Conservation (phyloP, 352 stramenopile species). For the Phytophthora boehmeriae region DNA sequence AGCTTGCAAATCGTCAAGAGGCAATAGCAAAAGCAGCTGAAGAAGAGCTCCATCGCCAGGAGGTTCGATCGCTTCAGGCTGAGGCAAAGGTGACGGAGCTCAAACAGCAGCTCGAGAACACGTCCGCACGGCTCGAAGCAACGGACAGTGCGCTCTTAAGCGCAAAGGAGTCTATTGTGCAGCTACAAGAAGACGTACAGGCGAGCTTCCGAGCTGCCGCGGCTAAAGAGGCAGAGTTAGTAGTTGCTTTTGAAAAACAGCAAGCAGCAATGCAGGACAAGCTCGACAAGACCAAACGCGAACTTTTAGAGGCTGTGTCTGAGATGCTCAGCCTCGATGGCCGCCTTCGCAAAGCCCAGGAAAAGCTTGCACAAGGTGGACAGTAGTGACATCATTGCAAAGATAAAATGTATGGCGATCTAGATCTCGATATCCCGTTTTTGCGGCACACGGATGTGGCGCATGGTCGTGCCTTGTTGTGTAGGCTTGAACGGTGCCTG, state of each 20-base stretch:
- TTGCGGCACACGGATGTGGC: conserved; percentile 90
- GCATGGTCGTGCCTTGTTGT: conserved; percentile 89
- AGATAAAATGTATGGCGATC: not conserved
- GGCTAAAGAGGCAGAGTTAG: conserved; percentile 52
- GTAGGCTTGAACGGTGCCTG: conserved; percentile 93
- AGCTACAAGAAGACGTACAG: conserved; percentile 31
- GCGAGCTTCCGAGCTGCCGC: conserved; percentile 14
- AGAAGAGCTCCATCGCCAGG: conserved; percentile 24
- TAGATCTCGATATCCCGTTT: conserved; percentile 94
- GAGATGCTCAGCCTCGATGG: conserved; percentile 69
- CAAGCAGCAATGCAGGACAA: conserved; percentile 52
- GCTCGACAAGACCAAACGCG: conserved; percentile 78
- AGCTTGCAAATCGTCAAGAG: conserved; percentile 56
- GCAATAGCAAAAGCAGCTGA: conserved; percentile 36
- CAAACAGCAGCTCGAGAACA: conserved; percentile 54
- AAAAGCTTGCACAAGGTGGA: conserved; percentile 52
- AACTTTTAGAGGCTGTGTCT: conserved; percentile 74
- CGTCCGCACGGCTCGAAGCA: conserved; percentile 50
- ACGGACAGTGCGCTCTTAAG: conserved; percentile 39
- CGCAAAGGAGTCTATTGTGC: conserved; percentile 37
- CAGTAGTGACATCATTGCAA: not conserved
- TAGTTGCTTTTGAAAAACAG: conserved; percentile 49
- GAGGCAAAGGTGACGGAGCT: conserved; percentile 43
- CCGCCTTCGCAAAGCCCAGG: conserved; percentile 66
- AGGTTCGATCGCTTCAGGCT: conserved; percentile 33